Evolutionary conservation across 164 flowering plant genomes (phyloP), one percentile per base, ranked within the genome.

Genomic region (Kalanchoe fedtschenkoi): DNA sequence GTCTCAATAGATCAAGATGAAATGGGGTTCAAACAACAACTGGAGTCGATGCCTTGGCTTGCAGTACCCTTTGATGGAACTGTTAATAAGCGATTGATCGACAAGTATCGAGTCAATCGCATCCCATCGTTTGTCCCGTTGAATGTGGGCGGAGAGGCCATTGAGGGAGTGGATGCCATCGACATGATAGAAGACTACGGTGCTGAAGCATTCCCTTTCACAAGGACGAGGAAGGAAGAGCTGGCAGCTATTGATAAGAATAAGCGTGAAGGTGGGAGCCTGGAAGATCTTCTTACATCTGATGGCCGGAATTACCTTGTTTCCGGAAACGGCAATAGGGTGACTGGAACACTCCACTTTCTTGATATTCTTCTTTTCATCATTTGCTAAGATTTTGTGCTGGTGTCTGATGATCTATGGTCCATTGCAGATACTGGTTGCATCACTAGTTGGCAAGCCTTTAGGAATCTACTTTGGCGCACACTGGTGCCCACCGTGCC

Each of bases 391-490:
- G n/a, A n/a, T n/a, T n/a, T n/a, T n/a, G n/a, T n/a, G n/a, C n/a
- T n/a, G n/a, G n/a, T n/a, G n/a, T n/a, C n/a, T n/a, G n/a, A n/a
- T n/a, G 46, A 5, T 13, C 14, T 42, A 2, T 42, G 14, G 46
- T 1, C n/a, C 17, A 15, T 30, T 68, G 72, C 79, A 84, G 89
- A 55, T 72, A 46, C 61, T 53, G 24, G 69, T 81, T 51, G 69
- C 81, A 3, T 68, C 75, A 28, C 80, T 84, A 21, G 62, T 64
- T 34, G 84, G 84, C 5, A 84, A 78, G 65, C 78, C 89, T 19
- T 64, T 81, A 59, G 89, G 89, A 35, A 79, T 84, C 26, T 84
- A 76, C 67, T 84, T 84, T 47, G 85, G 78, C 7, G 89, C 84
- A 62, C 62, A 73, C 14, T 83, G 86, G 88, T 76, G 80, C 41